Evolutionary conservation across 257 asterid genomes (phyloP).

Genomic region (Lycium barbarum): DNA sequence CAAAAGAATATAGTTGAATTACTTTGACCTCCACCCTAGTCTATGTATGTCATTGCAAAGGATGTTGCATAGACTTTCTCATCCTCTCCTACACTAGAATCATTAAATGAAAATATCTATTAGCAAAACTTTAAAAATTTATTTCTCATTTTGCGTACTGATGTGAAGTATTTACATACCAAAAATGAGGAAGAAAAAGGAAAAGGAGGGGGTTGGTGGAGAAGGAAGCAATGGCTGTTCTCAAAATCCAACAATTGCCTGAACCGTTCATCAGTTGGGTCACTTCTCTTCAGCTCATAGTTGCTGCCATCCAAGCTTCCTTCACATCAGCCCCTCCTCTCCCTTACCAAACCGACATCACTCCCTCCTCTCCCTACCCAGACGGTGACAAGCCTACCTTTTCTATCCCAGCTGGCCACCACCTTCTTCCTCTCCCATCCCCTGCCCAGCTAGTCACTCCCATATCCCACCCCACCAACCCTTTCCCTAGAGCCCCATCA

Average conservation of each 20-base stretch:
- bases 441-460: not conserved
- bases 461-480: not conserved
- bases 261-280: not conserved
- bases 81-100: not conserved
- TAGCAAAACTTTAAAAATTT: not conserved
- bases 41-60: not conserved
- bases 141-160: not conserved
- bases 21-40: not conserved
- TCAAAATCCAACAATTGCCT: not conserved
- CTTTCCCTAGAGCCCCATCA: slow-evolving; percentile 11
- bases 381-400: not conserved
- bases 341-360: not conserved
- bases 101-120: not conserved
- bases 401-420: not conserved
- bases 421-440: not conserved
- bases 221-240: not conserved
- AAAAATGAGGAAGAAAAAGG: not conserved
- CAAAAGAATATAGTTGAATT: too few relatives aligned
- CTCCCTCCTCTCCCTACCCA: not conserved
- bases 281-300: not conserved
- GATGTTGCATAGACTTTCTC: not conserved
- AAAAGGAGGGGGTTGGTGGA: not conserved
- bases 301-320: not conserved
- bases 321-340: not conserved
- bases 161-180: not conserved